These are phyloP conservation scores for Cyberlindnera suaveolens DNA, from an alignment of 805 yeast species.

Conservation along the genomic window DNA sequence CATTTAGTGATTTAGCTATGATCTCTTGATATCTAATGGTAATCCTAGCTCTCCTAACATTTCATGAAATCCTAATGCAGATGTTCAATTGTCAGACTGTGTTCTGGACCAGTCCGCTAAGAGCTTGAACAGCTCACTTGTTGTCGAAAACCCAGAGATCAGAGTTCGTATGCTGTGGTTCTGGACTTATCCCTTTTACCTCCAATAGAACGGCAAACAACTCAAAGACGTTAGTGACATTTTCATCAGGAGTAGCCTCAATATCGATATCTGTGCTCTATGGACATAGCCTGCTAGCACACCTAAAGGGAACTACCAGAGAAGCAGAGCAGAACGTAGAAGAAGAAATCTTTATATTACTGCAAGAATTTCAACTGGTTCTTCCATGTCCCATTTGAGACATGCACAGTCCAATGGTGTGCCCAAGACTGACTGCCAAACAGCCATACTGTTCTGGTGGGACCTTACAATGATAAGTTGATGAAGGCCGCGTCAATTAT, in stretches of 20 bases:
- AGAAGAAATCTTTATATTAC: slow-evolving; percentile 15
- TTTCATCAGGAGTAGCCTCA: slow-evolving; percentile 42
- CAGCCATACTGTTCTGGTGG: slow-evolving; percentile 28
- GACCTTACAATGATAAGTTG: slow-evolving; percentile 29
- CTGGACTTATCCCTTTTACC: slow-evolving; percentile 27
- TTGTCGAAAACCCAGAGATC: slow-evolving; percentile 33
- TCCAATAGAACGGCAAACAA: slow-evolving; percentile 38
- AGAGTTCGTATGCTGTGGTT: slow-evolving; percentile 31
- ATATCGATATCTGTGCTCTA: slow-evolving; percentile 43
- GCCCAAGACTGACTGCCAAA: slow-evolving; percentile 39
- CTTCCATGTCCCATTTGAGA: slow-evolving; percentile 33
- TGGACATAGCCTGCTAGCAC: slow-evolving; percentile 6
- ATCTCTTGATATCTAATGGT: slow-evolving; percentile 51
- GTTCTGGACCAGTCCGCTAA: slow-evolving; percentile 38
- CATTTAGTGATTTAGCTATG: slow-evolving; percentile 60
- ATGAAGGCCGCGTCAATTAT: slow-evolving; percentile 16
- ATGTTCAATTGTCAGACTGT: slow-evolving; percentile 48
- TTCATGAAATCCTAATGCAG: slow-evolving; percentile 59
- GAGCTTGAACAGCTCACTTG: slow-evolving; percentile 41
- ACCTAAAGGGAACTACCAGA: slow-evolving; percentile 11
- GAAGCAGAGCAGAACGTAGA: slow-evolving; percentile 5
- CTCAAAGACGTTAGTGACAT: slow-evolving; percentile 37
- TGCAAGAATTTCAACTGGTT: slow-evolving; percentile 26
- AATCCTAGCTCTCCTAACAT: slow-evolving; percentile 50
- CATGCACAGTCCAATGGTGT: slow-evolving; percentile 40